Percentiles rank a stretch among this genome's conserved stretches.
phyloP scores from a whole-genome alignment of 1,284 basidiomycete species.

The Ceratobasidium sp. region DNA sequence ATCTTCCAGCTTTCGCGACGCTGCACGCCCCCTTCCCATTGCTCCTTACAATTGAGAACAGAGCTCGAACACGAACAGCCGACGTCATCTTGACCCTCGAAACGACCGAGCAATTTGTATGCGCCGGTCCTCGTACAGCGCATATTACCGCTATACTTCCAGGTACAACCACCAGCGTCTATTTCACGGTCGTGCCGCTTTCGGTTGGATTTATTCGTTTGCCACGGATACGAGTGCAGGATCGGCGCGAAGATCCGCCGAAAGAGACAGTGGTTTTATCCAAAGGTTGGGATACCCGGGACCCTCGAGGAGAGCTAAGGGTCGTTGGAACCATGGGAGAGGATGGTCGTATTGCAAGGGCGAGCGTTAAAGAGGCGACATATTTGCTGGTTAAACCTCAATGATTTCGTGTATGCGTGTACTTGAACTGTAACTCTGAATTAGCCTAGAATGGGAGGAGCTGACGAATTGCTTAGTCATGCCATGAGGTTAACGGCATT shows the following conservation, averaged over 20 bases:
- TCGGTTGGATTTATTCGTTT: slow-evolving; percentile 43
- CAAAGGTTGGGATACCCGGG: slow-evolving; percentile 9
- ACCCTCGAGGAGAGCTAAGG: neutral
- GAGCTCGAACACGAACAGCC: slow-evolving; percentile 72
- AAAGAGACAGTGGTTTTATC: neutral
- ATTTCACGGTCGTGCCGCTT: slow-evolving; percentile 77
- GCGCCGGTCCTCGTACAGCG: slow-evolving; percentile 76
- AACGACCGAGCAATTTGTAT: slow-evolving; percentile 73
- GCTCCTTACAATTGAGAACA: slow-evolving; percentile 74
- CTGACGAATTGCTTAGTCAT: slow-evolving; percentile 8
- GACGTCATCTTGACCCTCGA: slow-evolving; percentile 78
- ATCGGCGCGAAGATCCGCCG: slow-evolving; percentile 20
- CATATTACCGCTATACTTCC: slow-evolving; percentile 77
- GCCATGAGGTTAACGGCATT: slow-evolving; percentile 12
- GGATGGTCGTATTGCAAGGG: slow-evolving; percentile 6
- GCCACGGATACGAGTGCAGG: slow-evolving; percentile 44
- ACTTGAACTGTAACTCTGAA: neutral
- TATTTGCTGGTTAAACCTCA: slow-evolving; percentile 4
- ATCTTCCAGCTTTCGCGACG: slow-evolving; percentile 69
- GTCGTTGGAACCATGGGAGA: neutral
- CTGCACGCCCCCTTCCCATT: slow-evolving; percentile 73
- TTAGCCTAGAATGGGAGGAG: neutral
- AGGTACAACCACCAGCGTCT: slow-evolving; percentile 72
- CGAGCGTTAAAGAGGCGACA: slow-evolving; percentile 20
- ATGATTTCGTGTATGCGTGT: neutral